phyloP scores from a whole-genome alignment of 495 filamentous ascomycete genomes.

The Tricharina praecox region DNA sequence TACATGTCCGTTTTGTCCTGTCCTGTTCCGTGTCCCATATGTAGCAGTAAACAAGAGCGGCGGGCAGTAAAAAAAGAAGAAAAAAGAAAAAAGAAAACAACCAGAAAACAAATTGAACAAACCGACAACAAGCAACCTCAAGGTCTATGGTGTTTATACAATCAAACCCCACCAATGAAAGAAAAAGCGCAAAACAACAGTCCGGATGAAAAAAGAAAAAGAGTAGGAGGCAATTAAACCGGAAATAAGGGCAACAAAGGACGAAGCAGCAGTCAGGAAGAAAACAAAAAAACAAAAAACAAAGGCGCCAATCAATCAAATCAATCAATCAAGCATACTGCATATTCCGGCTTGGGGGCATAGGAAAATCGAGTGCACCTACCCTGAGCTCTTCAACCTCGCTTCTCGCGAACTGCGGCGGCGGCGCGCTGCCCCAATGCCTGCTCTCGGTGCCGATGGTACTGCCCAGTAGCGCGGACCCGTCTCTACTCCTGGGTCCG shows the following conservation, averaged over 20 bases:
- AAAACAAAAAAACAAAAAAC: not conserved
- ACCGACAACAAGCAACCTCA: too few species aligned
- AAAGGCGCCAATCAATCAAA: not conserved
- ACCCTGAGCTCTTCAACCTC: slow-evolving; percentile 62
- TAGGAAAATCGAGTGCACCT: slow-evolving; percentile 22
- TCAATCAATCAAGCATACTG: too few species aligned
- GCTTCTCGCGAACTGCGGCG: slow-evolving; percentile 27
- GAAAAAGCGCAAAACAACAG: too few species aligned
- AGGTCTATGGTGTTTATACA: too few species aligned
- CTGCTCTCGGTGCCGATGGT: not conserved
- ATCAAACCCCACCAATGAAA: too few species aligned
- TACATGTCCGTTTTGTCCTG: too few species aligned
- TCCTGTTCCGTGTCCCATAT: too few species aligned
- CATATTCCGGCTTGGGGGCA: slow-evolving; percentile 12
- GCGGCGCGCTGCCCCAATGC: not conserved
- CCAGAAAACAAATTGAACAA: not conserved
- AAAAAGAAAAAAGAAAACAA: not conserved
- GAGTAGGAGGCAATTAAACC: not conserved
- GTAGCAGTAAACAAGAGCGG: too few species aligned
- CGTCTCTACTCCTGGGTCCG: slow-evolving; percentile 1
- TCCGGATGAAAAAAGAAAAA: not conserved
- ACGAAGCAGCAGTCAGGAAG: not conserved
- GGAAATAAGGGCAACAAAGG: not conserved
- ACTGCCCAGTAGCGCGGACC: not conserved
- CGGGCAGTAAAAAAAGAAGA: too few species aligned